These are phyloP conservation scores for Psophocarpus tetragonolobus DNA, from an alignment of 306 rosid species.

Conservation along the genomic window DNA sequence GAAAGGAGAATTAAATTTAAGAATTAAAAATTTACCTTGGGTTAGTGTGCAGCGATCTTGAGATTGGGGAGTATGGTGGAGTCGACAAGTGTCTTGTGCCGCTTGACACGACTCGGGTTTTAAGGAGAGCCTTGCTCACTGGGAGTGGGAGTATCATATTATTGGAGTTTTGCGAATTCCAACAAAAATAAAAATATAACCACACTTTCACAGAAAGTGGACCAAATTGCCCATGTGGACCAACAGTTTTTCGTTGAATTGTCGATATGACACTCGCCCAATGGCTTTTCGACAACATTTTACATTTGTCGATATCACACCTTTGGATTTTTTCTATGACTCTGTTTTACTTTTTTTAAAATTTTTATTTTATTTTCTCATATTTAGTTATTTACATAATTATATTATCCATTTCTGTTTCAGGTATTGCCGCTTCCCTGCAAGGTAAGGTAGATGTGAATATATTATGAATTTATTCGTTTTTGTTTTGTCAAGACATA, in stretches of 20 bases:
- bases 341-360: too few relatives aligned
- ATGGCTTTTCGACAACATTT: constrained; percentile 59
- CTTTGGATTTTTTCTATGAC: not conserved
- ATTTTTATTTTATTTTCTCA: too few relatives aligned
- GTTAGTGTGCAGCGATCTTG: constrained; percentile 30
- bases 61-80: constrained; percentile 40
- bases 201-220: constrained; percentile 56
- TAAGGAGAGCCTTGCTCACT: constrained; percentile 33
- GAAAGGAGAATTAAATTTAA: not conserved
- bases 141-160: not conserved
- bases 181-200: not conserved
- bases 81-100: constrained; percentile 74
- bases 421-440: not conserved
- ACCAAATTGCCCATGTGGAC: too few relatives aligned
- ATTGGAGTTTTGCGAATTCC: not conserved
- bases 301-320: constrained; percentile 26
- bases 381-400: too few relatives aligned
- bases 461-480: not conserved
- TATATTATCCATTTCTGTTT: not conserved
- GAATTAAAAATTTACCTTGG: constrained; percentile 36
- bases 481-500: not conserved
- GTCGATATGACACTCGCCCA: constrained; percentile 46
- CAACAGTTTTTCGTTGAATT: too few relatives aligned
- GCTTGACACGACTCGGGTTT: constrained; percentile 51
- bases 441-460: not conserved